Conservation (phyloP, 2,329 filamentous ascomycete genomes). For the Fusarium tjaetaba region DNA sequence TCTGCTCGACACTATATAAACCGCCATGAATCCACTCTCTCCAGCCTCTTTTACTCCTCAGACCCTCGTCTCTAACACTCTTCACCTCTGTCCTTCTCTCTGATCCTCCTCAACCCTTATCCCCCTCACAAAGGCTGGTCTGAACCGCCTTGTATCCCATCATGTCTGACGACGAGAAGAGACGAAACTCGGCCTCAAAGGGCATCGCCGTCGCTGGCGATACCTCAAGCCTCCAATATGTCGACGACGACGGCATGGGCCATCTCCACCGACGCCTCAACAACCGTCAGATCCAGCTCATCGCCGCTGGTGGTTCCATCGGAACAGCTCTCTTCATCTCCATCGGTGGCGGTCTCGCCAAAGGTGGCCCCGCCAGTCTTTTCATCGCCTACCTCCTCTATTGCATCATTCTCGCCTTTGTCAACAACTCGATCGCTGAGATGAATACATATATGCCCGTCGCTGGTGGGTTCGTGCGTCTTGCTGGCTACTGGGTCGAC, state of each 20-base stretch:
- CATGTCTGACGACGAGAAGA: constrained; percentile 34
- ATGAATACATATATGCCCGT: constrained; percentile 36
- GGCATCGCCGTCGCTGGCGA: constrained; percentile 12
- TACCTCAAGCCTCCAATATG: constrained; percentile 1
- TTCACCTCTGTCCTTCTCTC: neutral
- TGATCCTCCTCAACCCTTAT: neutral
- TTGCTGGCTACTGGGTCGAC: constrained; percentile 33
- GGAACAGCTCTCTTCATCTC: constrained; percentile 38
- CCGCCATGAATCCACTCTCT: neutral
- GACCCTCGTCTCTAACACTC: neutral
- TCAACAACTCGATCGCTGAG: constrained; percentile 35
- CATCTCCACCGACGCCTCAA: constrained; percentile 31
- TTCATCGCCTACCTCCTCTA: constrained; percentile 24
- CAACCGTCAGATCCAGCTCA: constrained; percentile 45
- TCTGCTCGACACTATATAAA: constrained; percentile 26
- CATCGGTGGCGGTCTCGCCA: constrained; percentile 35
- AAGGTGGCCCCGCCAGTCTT: constrained; percentile 26
- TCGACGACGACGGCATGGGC: constrained; percentile 16
- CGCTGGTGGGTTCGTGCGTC: constrained; percentile 28
- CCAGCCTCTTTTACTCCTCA: neutral
- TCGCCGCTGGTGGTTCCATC: constrained; percentile 34
- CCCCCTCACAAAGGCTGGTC: neutral
- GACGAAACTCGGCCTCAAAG: constrained; percentile 5
- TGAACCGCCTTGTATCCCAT: neutral
- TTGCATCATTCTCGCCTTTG: constrained; percentile 24